Evolutionary conservation across 371 early-diverging fungal species (phyloP), one percentile per base, ranked within the genome.

Genomic region (Cokeromyces recurvatus): DNA sequence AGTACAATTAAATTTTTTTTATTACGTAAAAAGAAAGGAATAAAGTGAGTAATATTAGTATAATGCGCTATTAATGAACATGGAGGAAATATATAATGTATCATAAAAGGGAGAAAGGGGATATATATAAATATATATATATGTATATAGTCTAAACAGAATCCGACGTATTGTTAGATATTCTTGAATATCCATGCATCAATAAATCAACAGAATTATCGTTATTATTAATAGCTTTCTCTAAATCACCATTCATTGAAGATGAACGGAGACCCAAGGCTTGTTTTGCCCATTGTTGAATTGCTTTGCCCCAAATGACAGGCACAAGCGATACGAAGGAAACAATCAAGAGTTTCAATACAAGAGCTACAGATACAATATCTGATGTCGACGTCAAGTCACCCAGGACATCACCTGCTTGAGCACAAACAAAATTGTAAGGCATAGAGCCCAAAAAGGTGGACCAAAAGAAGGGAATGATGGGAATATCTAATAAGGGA

Each of bases 381-480:
- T 74, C 75, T n/a, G 71, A 63, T 1, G 75, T 74, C 1, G 75
- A 71, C 5, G 62, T 66, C 16, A 74, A 53, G 20, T 71, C 67
- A 40, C 69, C 63, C 25, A 74, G 43, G 12, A 74, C 71, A 44
- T 63, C 59, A 19, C 75, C 75, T 4, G 75, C 75, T 50, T 74
- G 71, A 17, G 71, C 66, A 38, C 66, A 71, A 14, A 71, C 54
- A 43, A 74, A 61, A 42, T 74, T 74, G 41, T 74, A 74, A 5
- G 75, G 75, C 56, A 71, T 61, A 0, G 65, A 64, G 7, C 75
- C 75, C 22, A 71, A 54, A 42, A 74, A 64, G 3, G 69, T 68
- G 0, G 75, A 74, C 66, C 67, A 64, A 38, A 74, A 74, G 48
- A 74, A 74, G 4, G 75, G 71, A 11, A 48, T 25, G 17, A 68